A percentile compares a stretch with the other conserved stretches of the same genome.
phyloP scores from a whole-genome alignment of 495 filamentous ascomycete species.

The Penicillium antarcticum region DNA sequence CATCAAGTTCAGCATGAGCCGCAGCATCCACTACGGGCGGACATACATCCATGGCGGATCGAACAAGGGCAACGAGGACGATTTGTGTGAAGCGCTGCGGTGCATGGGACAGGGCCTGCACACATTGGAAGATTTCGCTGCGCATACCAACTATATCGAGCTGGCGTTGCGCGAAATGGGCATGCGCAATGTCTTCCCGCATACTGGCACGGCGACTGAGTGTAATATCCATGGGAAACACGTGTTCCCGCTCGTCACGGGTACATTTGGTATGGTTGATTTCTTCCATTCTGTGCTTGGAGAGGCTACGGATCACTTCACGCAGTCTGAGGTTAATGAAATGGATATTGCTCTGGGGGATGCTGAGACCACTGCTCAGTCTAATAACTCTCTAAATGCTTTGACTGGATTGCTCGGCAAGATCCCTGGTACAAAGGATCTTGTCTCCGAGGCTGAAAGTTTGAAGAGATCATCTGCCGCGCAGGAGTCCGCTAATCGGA shows the following conservation, averaged over 20 bases:
- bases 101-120: slow-evolving; percentile 89
- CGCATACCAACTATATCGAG: slow-evolving; percentile 93
- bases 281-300: slow-evolving; percentile 97
- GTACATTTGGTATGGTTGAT: slow-evolving; percentile 88
- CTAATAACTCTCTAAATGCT: slow-evolving; percentile 40
- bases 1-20: slow-evolving; percentile 75
- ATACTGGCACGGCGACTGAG: slow-evolving; percentile 72
- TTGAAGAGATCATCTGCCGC: slow-evolving; percentile 73
- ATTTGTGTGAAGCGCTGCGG: slow-evolving; percentile 85
- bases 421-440: slow-evolving; percentile 72
- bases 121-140: slow-evolving; percentile 92
- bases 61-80: slow-evolving; percentile 68
- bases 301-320: slow-evolving; percentile 93
- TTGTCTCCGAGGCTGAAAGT: slow-evolving; percentile 71
- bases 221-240: slow-evolving; percentile 68
- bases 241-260: slow-evolving; percentile 87
- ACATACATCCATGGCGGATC: slow-evolving; percentile 72
- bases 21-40: slow-evolving; percentile 86
- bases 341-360: slow-evolving; percentile 71
- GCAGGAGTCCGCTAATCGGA: slow-evolving; percentile 63
- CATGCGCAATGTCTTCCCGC: slow-evolving; percentile 77
- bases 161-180: slow-evolving; percentile 83
- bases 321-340: slow-evolving; percentile 90
- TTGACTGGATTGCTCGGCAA: slow-evolving; percentile 73
- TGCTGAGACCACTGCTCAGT: slow-evolving; percentile 50